Conservation (phyloP, 1,284 basidiomycete genomes). For the Neonothopanus nambi region DNA sequence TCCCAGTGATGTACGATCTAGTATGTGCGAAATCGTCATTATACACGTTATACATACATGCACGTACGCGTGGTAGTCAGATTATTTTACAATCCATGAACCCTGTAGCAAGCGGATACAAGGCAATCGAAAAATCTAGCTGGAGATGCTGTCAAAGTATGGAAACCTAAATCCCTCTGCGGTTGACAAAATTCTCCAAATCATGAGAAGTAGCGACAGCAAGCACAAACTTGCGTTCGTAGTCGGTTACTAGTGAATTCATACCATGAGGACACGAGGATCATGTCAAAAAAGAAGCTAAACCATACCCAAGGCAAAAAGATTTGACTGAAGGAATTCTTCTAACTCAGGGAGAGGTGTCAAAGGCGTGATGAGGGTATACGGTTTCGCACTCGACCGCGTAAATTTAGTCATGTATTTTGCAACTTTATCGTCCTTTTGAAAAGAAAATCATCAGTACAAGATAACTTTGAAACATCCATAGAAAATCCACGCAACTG, state of each 20-base stretch:
- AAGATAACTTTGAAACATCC: neutral
- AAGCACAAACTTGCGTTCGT: slow-evolving; percentile 81
- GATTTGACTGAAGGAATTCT: slow-evolving; percentile 65
- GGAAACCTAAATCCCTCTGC: slow-evolving; percentile 42
- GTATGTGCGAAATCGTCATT: too few relatives aligned
- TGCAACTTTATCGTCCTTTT: slow-evolving; percentile 62
- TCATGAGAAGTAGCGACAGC: slow-evolving; percentile 82
- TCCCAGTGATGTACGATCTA: too few relatives aligned
- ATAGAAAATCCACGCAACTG: slow-evolving; percentile 47
- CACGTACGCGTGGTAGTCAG: too few relatives aligned
- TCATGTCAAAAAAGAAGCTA: neutral
- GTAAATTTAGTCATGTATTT: slow-evolving; percentile 79
- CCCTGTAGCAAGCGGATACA: too few relatives aligned
- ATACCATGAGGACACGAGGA: slow-evolving; percentile 6
- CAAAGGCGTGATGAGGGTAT: slow-evolving; percentile 79
- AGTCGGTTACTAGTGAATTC: slow-evolving; percentile 69
- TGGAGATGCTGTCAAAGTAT: too few relatives aligned
- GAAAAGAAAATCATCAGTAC: slow-evolving; percentile 3
- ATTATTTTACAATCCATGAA: too few relatives aligned
- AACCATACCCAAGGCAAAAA: slow-evolving; percentile 75
- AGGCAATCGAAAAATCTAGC: too few relatives aligned
- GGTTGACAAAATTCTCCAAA: slow-evolving; percentile 67
- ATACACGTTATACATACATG: too few relatives aligned
- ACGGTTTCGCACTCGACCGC: slow-evolving; percentile 58
- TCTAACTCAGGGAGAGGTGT: slow-evolving; percentile 79